A percentile compares a stretch with the other conserved stretches of the same genome.
These are phyloP conservation scores for Oryza longistaminata DNA, from an alignment of 176 grass and related monocot species.

Conservation along the genomic window DNA sequence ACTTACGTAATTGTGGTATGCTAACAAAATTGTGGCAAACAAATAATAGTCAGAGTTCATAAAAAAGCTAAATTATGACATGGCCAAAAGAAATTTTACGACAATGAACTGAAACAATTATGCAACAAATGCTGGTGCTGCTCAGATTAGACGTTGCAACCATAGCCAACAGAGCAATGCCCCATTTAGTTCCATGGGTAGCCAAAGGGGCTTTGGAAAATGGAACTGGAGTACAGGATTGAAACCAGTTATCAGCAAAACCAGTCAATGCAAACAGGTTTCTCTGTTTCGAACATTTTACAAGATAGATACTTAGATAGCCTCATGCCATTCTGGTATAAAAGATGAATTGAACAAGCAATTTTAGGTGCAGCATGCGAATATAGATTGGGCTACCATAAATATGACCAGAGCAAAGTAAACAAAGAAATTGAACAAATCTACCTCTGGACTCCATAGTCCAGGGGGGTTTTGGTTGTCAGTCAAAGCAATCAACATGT, in stretches of 20 bases:
- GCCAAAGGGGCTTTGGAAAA: not conserved
- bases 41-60: too few species aligned
- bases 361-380: not conserved
- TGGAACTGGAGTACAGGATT: not conserved
- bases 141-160: not conserved
- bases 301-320: not conserved
- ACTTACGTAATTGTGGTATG: too few species aligned
- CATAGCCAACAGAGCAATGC: not conserved
- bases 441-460: not conserved
- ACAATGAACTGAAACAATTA: not conserved
- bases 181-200: not conserved
- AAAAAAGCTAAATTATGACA: not conserved
- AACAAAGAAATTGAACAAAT: not conserved
- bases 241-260: not conserved
- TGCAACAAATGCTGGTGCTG: not conserved
- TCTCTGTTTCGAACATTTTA: not conserved
- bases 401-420: not conserved
- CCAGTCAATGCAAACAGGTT: not conserved
- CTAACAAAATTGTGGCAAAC: too few species aligned
- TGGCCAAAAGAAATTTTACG: not conserved
- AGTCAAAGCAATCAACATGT: not conserved
- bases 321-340: not conserved
- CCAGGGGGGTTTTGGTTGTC: not conserved
- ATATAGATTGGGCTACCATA: not conserved
- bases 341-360: not conserved